Evolutionary conservation across 345 rosid species (phyloP), one percentile per base, ranked within the genome.

Genomic region (Eucalyptus shirleyi): DNA sequence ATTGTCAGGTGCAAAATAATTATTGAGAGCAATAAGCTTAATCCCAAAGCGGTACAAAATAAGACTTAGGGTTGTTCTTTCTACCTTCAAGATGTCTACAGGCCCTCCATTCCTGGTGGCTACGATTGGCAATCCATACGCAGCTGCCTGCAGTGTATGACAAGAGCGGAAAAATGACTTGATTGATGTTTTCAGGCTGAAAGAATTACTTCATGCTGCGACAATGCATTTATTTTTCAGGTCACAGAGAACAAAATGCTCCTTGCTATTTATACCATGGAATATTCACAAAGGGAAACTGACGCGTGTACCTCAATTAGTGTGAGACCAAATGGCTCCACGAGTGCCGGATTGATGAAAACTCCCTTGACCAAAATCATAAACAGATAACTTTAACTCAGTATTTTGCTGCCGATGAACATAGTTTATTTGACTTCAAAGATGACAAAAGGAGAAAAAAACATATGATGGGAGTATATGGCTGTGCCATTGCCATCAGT

Each of bases 71-170:
- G 86, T 88, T 40, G 19, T 44, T 44, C 90, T 86, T 83, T 47
- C 90, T 90, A 95, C 96, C 96, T 94, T 94, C 88, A 93, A 80
- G 90, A 95, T 95, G 86, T 95, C 96, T 45, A 95, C 95, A 15
- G 96, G 97, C 88, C 97, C 96, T 59, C 97, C 97, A 72, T 95
- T 95, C 90, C 93, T 93, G 23, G 97, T 94, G 55, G 97, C 96
- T 12, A 95, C 97, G 69, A 93, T 93, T 7, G 97, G 97, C 89
- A 95, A 92, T 86, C 96, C 96, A 91, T 95, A 93, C 13, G 97
- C 96, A 85, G 97, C 94, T 86, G 96, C 97, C 97, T 95, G 92
- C 90, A 90, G 90, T 59, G 88, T 62, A 87, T 23, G 40, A 30
- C 44, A 45, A 51, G 67, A 87, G 92, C 72, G 9, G 28, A 77